Conservation (phyloP, 345 rosid species). For the Microcos paniculata region DNA sequence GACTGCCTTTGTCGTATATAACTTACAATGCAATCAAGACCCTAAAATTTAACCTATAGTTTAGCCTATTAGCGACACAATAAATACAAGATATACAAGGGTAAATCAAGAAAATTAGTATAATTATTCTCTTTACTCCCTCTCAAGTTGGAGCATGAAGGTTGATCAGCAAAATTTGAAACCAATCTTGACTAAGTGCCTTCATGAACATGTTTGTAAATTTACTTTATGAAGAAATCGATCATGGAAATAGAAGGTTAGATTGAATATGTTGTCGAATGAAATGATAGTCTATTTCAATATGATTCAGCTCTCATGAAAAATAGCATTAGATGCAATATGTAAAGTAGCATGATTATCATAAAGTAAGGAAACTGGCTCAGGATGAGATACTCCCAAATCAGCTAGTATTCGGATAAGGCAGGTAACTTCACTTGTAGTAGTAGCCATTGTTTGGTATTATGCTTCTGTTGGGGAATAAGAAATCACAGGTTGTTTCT, state of each 20-base stretch:
- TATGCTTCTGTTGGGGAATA: not conserved
- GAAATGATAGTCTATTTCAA: not conserved
- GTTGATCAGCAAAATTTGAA: not conserved
- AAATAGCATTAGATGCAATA: not conserved
- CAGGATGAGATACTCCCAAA: not conserved
- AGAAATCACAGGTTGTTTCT: not conserved
- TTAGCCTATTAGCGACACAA: too few species aligned
- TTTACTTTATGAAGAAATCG: not conserved
- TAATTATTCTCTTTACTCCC: too few species aligned
- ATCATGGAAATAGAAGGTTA: not conserved
- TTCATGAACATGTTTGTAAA: not conserved
- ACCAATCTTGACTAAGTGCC: not conserved
- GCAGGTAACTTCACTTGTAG: not conserved
- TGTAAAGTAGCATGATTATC: not conserved
- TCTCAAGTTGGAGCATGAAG: too few species aligned
- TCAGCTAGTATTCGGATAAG: not conserved
- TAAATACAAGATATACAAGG: too few species aligned
- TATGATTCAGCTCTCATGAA: not conserved
- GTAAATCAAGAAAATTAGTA: too few species aligned
- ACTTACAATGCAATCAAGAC: too few species aligned
- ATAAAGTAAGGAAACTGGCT: not conserved
- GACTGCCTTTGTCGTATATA: too few species aligned
- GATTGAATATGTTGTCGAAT: not conserved
- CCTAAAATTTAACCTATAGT: too few species aligned
- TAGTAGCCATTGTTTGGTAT: not conserved